Evolutionary conservation across 2,329 filamentous ascomycete genomes (phyloP).

Genomic region (Chaetomium globosum): DNA sequence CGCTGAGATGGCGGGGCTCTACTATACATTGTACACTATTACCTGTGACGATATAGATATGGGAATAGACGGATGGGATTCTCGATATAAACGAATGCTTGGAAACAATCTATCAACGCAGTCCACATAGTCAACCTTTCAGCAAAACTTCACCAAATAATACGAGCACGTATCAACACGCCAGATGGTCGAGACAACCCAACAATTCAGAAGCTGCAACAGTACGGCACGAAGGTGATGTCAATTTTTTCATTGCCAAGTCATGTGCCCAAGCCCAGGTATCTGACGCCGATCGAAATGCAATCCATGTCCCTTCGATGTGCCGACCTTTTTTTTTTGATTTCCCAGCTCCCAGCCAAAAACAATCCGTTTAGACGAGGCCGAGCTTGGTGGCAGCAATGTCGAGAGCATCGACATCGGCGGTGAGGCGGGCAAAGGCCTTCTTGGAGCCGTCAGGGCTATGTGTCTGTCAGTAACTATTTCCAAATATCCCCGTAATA

Average conservation of each 20-base stretch:
- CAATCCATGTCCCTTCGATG: slow-evolving; percentile 36
- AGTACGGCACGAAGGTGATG: slow-evolving; percentile 34
- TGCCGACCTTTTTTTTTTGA: slow-evolving; percentile 35
- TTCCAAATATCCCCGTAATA: no score
- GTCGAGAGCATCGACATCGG: slow-evolving; percentile 97
- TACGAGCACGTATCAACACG: not conserved
- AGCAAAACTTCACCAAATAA: not conserved
- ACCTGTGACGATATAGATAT: not conserved
- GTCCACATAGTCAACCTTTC: not conserved
- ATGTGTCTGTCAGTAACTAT: slow-evolving; percentile 28
- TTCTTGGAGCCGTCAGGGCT: slow-evolving; percentile 98
- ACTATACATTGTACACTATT: slow-evolving; percentile 17
- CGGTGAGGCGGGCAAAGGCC: slow-evolving; percentile 92
- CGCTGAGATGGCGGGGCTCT: no score
- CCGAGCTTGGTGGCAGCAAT: slow-evolving; percentile 99
- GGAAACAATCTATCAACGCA: not conserved
- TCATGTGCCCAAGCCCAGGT: slow-evolving; percentile 39
- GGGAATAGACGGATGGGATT: not conserved
- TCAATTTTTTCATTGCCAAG: slow-evolving; percentile 39
- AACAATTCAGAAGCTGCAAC: not conserved
- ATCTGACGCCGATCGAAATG: slow-evolving; percentile 41
- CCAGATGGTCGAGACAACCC: not conserved
- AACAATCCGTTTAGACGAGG: slow-evolving; percentile 72
- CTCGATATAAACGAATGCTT: not conserved
- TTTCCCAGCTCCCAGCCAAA: slow-evolving; percentile 34